phyloP scores from a whole-genome alignment of 2,329 filamentous ascomycete genomes.

The Apiospora sp. region DNA sequence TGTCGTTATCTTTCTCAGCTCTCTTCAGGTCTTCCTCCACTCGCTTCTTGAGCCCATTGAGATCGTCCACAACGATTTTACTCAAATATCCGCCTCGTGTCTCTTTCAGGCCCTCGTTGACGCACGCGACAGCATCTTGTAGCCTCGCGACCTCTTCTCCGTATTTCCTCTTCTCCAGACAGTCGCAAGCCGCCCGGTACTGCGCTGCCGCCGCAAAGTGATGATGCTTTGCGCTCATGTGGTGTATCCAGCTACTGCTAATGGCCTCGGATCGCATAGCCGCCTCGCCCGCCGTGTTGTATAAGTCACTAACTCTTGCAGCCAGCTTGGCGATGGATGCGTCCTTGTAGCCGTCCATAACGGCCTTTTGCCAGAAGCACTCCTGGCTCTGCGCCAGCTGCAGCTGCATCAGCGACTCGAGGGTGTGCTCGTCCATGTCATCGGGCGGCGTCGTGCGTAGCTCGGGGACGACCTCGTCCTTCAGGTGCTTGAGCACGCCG shows the following conservation, averaged over 20 bases:
- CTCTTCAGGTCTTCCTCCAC: conserved; percentile 89
- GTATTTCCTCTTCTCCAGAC: conserved; percentile 91
- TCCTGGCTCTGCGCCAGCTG: conserved; percentile 94
- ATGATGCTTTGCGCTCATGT: conserved; percentile 95
- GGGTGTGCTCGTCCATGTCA: conserved; percentile 90
- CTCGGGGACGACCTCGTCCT: conserved; percentile 80
- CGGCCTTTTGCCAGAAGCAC: conserved; percentile 97
- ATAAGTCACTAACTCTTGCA: conserved; percentile 88
- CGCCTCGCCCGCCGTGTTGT: conserved; percentile 82
- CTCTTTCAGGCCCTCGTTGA: conserved; percentile 87
- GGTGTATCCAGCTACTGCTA: conserved; percentile 96
- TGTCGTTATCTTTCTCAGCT: conserved; percentile 94
- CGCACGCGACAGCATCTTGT: conserved; percentile 81
- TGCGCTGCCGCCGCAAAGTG: conserved; percentile 97
- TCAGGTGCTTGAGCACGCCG: conserved; percentile 82
- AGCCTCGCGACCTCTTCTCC: conserved; percentile 93
- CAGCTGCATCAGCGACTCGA: conserved; percentile 83
- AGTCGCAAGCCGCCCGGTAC: conserved; percentile 89
- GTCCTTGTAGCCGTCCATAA: conserved; percentile 93
- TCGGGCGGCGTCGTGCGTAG: conserved; percentile 86
- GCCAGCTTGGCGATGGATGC: conserved; percentile 90
- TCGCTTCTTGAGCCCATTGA: conserved; percentile 82
- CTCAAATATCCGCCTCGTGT: conserved; percentile 76
- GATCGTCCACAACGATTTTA: conserved; percentile 80
- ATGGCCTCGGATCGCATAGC: conserved; percentile 89